These are phyloP conservation scores for Albizia julibrissin DNA, from an alignment of 306 rosid genomes.

Conservation along the genomic window DNA sequence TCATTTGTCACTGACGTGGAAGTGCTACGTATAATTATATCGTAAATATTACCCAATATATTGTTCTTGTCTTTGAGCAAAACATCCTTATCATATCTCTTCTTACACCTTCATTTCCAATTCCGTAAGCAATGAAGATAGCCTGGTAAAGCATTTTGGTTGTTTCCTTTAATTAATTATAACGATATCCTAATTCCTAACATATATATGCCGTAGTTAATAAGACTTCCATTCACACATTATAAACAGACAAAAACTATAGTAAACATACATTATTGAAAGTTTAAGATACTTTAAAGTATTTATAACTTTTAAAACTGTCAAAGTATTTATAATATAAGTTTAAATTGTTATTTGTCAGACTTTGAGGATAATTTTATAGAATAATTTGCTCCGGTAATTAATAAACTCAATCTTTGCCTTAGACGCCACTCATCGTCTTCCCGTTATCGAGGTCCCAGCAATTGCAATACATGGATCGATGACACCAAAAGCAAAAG, in stretches of 20 bases:
- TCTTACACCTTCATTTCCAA: slow-evolving; percentile 16
- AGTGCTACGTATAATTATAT: background rate
- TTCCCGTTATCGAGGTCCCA: slow-evolving; percentile 38
- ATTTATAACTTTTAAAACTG: too few species aligned
- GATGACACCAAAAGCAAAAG: background rate
- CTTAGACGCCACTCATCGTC: slow-evolving; percentile 62
- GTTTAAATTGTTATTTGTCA: background rate
- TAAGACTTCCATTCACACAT: background rate
- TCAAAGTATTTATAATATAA: background rate
- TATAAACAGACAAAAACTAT: background rate
- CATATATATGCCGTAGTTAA: background rate
- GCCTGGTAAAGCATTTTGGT: slow-evolving; percentile 26
- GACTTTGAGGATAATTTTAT: too few species aligned
- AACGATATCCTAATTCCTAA: background rate
- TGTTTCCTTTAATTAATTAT: background rate
- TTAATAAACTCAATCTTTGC: slow-evolving; percentile 28
- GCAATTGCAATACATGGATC: background rate
- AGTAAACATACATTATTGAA: background rate
- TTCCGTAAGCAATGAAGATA: slow-evolving; percentile 7
- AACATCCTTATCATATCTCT: background rate
- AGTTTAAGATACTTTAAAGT: background rate
- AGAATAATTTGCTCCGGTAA: background rate
- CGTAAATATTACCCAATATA: background rate
- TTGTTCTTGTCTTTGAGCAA: background rate
- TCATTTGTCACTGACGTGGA: background rate